phyloP scores from a whole-genome alignment of 164 flowering plant species.

The Chimonanthus praecox region DNA sequence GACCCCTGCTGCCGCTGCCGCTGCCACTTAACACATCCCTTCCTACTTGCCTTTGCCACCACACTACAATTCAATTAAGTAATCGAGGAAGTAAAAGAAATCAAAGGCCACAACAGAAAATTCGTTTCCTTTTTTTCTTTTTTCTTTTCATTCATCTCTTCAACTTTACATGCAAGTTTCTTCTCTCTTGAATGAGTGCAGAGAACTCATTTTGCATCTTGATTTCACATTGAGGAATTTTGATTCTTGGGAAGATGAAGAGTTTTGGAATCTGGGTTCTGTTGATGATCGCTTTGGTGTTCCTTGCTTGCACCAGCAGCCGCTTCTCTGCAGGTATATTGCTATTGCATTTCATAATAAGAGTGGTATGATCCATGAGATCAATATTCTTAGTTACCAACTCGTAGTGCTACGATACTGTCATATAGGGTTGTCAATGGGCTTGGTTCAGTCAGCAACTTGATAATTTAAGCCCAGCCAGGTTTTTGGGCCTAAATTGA shows the following conservation, averaged over 20 bases:
- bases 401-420: too few species aligned
- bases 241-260: constrained; percentile 23
- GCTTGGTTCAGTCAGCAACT: too few species aligned
- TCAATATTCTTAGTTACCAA: too few species aligned
- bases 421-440: too few species aligned
- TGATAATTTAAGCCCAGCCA: too few species aligned
- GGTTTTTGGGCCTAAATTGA: too few species aligned
- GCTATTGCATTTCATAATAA: too few species aligned
- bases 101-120: neutral
- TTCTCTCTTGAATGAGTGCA: neutral
- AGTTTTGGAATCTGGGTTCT: constrained; percentile 22
- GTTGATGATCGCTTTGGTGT: constrained; percentile 21
- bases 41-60: neutral
- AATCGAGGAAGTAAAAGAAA: neutral
- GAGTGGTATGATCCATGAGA: too few species aligned
- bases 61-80: neutral
- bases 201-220: neutral
- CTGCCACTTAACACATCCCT: neutral
- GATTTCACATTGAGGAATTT: neutral
- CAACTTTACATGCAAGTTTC: neutral
- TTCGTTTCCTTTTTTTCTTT: neutral
- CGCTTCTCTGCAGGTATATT: neutral
- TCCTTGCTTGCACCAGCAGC: constrained; percentile 5
- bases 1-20: neutral
- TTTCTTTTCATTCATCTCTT: neutral